Evolutionary conservation across 768 basidiomycete genomes (phyloP), one percentile per base, ranked within the genome.

Genomic region (Pulveroboletus sp.): DNA sequence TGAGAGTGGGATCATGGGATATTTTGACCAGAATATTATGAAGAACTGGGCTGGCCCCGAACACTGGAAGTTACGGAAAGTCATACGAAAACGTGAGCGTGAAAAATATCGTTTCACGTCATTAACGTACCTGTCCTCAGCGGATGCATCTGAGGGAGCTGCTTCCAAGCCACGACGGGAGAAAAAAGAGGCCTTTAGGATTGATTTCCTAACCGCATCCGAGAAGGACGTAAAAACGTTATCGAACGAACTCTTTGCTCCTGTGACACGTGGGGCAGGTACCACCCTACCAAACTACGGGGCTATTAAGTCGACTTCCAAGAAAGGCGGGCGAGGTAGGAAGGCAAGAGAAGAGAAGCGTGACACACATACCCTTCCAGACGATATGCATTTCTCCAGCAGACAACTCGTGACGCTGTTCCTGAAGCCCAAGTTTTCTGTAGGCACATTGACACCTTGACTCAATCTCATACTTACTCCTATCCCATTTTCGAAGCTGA

Each of bases 31-130:
- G 60, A 82, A 75, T 54, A 78, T 89, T 60, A 74, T 84, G 59
- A 95, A 90, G 76, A 95, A 95, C 58, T 99, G 96, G 96, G 96
- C 96, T 4, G 96, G 96, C 0, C 94, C 94, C 8, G 92, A 98
- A 68, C 96, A 99, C 64, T 99, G 96, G 95, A 98, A 95, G 66
- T 68, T 98, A 61, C 75, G 88, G 54, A 88, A 84, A 63, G 77
- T 84, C n/a, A 74, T 92, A 46, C 80, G 87, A 52, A 81, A 79
- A 74, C 78, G 92, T 94, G 55, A 69, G 82, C 67, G 47, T 39
- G 6, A 13, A 42, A 17, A 26, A 26, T n/a, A 42, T 41, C 10
- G 21, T 43, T 42, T 35, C 18, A 24, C 43, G 49, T 39, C 43
- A 50, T 46, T 36, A 27, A 30, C 26, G 7, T 46, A 50, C 24